A percentile compares a stretch with the other conserved stretches of the same genome.
These are phyloP conservation scores for Starmera stellimalicola DNA, from an alignment of 1,139 yeast genomes.

Conservation along the genomic window DNA sequence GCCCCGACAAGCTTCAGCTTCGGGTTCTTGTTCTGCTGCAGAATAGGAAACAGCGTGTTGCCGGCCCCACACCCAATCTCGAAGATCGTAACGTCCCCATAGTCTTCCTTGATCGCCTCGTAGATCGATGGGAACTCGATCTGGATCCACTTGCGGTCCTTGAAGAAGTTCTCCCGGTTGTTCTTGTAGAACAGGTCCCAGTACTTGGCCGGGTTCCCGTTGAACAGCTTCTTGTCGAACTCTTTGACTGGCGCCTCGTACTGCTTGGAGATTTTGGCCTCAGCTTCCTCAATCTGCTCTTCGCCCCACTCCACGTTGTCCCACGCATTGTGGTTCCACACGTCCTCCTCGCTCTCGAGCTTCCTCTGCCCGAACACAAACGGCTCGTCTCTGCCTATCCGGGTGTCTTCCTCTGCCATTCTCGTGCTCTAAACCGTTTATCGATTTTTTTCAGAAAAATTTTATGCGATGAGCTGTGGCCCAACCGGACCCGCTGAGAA, in stretches of 20 bases:
- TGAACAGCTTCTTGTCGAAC: constrained; percentile 70
- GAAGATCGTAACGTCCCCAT: constrained; percentile 63
- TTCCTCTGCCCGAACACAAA: constrained; percentile 86
- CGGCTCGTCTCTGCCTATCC: constrained; percentile 82
- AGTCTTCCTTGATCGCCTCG: constrained; percentile 61
- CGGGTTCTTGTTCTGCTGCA: constrained; percentile 75
- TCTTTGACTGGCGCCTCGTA: constrained; percentile 76
- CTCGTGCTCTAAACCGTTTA: not conserved
- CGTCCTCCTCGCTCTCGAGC: constrained; percentile 64
- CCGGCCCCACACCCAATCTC: constrained; percentile 99
- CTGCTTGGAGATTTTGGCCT: constrained; percentile 66
- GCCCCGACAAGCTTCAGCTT: constrained; percentile 70
- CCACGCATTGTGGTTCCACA: constrained; percentile 93
- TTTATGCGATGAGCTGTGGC: not conserved
- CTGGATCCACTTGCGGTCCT: constrained; percentile 92
- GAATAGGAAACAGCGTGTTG: constrained; percentile 85
- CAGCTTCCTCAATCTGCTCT: constrained; percentile 71
- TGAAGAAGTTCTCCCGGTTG: constrained; percentile 87
- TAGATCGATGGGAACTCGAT: constrained; percentile 86
- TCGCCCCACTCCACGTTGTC: constrained; percentile 98
- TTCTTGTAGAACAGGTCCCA: constrained; percentile 94
- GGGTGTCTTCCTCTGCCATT: constrained; percentile 20
- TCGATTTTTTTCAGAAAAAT: not conserved
- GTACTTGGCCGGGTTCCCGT: constrained; percentile 80
- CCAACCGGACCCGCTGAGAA: not conserved